A percentile compares a stretch with the other conserved stretches of the same genome.
Evolutionary conservation across 176 grass and related monocot species (phyloP).

Genomic region (Guadua angustifolia): DNA sequence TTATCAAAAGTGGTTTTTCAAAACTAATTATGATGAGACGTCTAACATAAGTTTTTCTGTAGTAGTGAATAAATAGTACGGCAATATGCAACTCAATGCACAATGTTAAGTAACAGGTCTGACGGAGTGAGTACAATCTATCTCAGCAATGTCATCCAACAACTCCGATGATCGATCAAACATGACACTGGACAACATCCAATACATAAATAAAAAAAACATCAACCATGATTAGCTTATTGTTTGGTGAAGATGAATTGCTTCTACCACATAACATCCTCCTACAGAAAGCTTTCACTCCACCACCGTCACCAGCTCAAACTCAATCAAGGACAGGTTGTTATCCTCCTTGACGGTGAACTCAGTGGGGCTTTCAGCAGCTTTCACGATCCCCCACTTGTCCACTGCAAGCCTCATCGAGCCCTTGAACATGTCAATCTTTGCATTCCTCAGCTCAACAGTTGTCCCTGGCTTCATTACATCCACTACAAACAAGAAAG

Average conservation of each 20-base stretch:
- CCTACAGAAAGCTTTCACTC: slow-evolving; percentile 31
- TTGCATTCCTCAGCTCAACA: slow-evolving; percentile 55
- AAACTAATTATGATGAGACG: no score
- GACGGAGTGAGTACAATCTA: background rate
- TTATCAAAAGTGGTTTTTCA: no score
- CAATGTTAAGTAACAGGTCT: background rate
- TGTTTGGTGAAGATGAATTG: slow-evolving; percentile 11
- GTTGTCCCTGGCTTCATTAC: slow-evolving; percentile 46
- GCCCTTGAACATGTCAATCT: slow-evolving; percentile 65
- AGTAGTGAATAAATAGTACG: background rate
- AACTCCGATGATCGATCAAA: background rate
- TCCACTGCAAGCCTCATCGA: slow-evolving; percentile 57
- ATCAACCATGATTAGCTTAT: slow-evolving; percentile 45
- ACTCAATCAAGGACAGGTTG: slow-evolving; percentile 62
- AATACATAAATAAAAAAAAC: background rate
- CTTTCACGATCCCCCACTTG: slow-evolving; percentile 54
- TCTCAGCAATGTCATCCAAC: background rate
- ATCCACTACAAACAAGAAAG: slow-evolving; percentile 41
- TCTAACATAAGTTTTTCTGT: no score
- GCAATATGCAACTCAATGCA: background rate
- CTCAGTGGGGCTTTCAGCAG: slow-evolving; percentile 42
- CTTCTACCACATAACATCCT: background rate
- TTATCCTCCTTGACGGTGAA: slow-evolving; percentile 57
- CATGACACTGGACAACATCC: background rate
- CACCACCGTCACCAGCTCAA: slow-evolving; percentile 55